phyloP scores from a whole-genome alignment of 179 eudicot species.

The Silene noctiflora region DNA sequence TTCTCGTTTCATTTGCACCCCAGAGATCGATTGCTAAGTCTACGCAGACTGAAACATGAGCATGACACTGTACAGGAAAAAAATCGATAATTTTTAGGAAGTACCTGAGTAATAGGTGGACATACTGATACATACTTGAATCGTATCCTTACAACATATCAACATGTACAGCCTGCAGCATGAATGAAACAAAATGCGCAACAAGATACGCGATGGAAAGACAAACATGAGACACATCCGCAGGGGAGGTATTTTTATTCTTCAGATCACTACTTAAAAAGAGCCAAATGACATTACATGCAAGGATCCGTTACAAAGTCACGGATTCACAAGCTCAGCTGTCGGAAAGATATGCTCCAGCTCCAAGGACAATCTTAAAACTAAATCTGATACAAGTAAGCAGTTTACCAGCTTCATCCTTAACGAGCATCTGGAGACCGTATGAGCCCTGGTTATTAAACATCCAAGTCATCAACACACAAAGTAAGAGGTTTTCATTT shows the following conservation, averaged over 20 bases:
- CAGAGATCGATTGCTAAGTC: no score
- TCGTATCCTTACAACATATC: no score
- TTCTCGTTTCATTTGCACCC: no score
- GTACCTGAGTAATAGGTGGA: no score
- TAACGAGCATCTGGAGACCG: constrained; percentile 46
- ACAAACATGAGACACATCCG: no score
- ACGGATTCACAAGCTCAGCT: constrained; percentile 22
- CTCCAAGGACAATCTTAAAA: constrained; percentile 33
- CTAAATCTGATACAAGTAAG: constrained; percentile 49
- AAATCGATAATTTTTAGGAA: no score
- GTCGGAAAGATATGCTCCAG: constrained; percentile 27
- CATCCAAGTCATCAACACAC: constrained; percentile 1
- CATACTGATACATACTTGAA: no score
- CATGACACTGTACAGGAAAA: no score
- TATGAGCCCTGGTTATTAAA: constrained; percentile 37
- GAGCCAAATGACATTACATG: constrained; percentile 2
- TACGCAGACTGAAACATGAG: no score
- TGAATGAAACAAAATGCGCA: no score
- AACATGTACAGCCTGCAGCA: no score
- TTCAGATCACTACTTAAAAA: background rate
- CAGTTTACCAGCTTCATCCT: constrained; percentile 26
- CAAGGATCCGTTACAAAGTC: constrained; percentile 2
- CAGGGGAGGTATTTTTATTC: constrained; percentile 1
- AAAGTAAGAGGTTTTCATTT: background rate
- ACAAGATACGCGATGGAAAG: no score